Conservation (phyloP, 2,329 filamentous ascomycete genomes). For the Stenocarpella maydis region DNA sequence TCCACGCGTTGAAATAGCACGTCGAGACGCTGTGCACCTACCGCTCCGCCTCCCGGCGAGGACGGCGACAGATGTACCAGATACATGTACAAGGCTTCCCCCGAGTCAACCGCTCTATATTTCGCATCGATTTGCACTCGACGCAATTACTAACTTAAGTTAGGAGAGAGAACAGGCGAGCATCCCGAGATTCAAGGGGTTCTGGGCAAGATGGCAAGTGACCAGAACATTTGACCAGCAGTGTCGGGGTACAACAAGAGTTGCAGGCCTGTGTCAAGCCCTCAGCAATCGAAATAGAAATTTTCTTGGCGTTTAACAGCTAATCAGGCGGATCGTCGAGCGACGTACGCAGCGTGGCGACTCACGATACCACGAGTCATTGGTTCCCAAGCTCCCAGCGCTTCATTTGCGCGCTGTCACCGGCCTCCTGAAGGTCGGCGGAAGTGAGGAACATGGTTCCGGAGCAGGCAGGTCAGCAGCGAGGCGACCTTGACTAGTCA, state of each 20-base stretch:
- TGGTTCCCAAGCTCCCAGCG: constrained; percentile 9
- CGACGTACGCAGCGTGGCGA: constrained; percentile 11
- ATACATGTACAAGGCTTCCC: constrained; percentile 5
- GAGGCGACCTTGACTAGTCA: constrained; percentile 24
- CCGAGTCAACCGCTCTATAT: constrained; percentile 15
- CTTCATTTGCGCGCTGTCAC: constrained; percentile 10
- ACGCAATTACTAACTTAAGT: constrained; percentile 22
- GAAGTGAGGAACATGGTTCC: constrained; percentile 17
- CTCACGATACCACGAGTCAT: constrained; percentile 29
- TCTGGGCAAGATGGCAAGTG: constrained; percentile 19
- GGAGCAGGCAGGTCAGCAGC: constrained; percentile 13
- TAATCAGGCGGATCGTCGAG: constrained; percentile 21
- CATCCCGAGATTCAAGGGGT: constrained; percentile 21
- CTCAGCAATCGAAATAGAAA: constrained; percentile 19
- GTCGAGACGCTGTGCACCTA: constrained; percentile 9
- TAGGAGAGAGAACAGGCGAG: constrained; percentile 11
- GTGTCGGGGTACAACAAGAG: not conserved
- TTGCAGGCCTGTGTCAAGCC: constrained; percentile 13
- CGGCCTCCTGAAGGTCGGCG: constrained; percentile 25
- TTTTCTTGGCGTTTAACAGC: constrained; percentile 10
- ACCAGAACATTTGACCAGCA: constrained; percentile 9
- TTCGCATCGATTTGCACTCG: constrained; percentile 15
- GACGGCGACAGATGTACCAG: constrained; percentile 13
- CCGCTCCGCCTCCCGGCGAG: not conserved
- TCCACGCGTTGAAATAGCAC: not conserved